Conservation (phyloP, 768 basidiomycete species). For the Leucosporidium yakuticum region DNA sequence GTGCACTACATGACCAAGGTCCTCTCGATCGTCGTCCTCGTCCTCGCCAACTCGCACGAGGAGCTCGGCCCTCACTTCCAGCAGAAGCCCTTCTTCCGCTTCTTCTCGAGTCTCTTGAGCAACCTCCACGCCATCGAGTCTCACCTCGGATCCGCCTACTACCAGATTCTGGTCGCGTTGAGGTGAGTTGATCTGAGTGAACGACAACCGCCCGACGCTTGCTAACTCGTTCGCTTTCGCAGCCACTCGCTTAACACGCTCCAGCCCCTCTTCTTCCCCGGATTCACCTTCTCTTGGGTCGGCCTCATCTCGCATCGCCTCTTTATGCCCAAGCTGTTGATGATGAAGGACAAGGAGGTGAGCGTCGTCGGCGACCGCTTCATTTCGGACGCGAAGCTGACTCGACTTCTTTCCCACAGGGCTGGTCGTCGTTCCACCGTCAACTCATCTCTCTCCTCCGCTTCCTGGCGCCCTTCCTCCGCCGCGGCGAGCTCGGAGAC, state of each 20-base stretch:
- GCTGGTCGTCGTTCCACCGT: slow-evolving; percentile 95
- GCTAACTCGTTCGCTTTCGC: slow-evolving; percentile 11
- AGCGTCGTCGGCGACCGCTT: slow-evolving; percentile 44
- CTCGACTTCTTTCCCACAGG: slow-evolving; percentile 44
- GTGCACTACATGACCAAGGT: slow-evolving; percentile 96
- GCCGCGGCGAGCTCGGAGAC: slow-evolving; percentile 62
- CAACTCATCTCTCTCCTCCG: slow-evolving; percentile 87
- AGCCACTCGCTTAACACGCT: slow-evolving; percentile 94
- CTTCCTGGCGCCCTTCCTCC: slow-evolving; percentile 86
- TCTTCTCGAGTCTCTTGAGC: slow-evolving; percentile 92
- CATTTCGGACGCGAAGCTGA: slow-evolving; percentile 10
- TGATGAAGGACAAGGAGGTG: slow-evolving; percentile 73
- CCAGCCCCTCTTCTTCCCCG: slow-evolving; percentile 93
- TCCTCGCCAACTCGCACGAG: slow-evolving; percentile 89
- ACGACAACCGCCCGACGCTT: no score
- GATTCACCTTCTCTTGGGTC: slow-evolving; percentile 98
- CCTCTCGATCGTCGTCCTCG: slow-evolving; percentile 90
- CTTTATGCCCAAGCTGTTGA: slow-evolving; percentile 92
- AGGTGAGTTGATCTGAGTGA: no score
- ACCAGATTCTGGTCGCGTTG: slow-evolving; percentile 77
- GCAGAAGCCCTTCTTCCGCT: slow-evolving; percentile 95
- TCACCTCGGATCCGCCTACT: slow-evolving; percentile 80
- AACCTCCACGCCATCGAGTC: slow-evolving; percentile 82
- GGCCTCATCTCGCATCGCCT: slow-evolving; percentile 88
- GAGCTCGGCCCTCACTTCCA: slow-evolving; percentile 86